Evolutionary conservation across 2,329 filamentous ascomycete species (phyloP).

Genomic region (Parastagonospora nodorum): DNA sequence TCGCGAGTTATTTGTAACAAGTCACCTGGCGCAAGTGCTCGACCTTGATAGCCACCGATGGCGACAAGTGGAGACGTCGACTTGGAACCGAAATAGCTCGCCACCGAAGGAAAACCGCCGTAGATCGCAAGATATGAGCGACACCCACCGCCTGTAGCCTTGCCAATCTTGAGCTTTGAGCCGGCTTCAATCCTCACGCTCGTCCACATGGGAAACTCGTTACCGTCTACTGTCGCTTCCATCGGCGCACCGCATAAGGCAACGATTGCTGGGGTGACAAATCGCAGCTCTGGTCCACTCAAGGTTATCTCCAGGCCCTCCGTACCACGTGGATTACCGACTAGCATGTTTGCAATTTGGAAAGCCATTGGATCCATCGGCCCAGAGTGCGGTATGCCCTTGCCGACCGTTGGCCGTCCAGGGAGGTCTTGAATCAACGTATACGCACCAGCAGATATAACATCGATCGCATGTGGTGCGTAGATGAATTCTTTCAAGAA

Average conservation of each 20-base stretch:
- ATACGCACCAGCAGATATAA: conserved; percentile 61
- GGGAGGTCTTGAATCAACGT: conserved; percentile 65
- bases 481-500: conserved; percentile 60
- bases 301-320: conserved; percentile 66
- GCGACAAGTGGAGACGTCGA: conserved; percentile 62
- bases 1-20: conserved; percentile 54
- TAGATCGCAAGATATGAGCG: conserved; percentile 64
- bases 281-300: conserved; percentile 63
- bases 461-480: conserved; percentile 58
- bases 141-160: conserved; percentile 58
- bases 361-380: conserved; percentile 67
- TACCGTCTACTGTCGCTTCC: conserved; percentile 57
- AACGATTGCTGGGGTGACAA: conserved; percentile 60
- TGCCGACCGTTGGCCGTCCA: conserved; percentile 60
- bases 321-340: conserved; percentile 58
- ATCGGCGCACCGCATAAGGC: conserved; percentile 63
- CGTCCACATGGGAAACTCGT: conserved; percentile 60
- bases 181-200: conserved; percentile 57
- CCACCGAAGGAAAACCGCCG: conserved; percentile 59
- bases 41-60: conserved; percentile 65
- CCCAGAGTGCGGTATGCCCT: conserved; percentile 63
- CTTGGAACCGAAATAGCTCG: conserved; percentile 64
- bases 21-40: conserved; percentile 60
- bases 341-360: conserved; percentile 63
- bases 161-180: conserved; percentile 61